Evolutionary conservation across 768 basidiomycete genomes (phyloP).

Genomic region (Boletus speciosus): DNA sequence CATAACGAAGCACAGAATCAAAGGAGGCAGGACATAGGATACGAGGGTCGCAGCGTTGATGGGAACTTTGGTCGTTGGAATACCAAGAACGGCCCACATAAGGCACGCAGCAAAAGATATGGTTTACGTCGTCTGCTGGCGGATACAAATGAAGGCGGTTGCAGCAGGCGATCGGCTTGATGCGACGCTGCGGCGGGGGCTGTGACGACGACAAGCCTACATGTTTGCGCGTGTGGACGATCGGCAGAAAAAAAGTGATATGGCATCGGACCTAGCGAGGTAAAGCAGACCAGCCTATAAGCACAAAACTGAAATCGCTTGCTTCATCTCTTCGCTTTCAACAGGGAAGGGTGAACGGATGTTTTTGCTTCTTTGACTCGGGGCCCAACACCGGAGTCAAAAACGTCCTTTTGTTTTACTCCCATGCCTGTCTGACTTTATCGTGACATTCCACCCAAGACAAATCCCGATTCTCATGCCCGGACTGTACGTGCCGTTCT

Average conservation of each 20-base stretch:
- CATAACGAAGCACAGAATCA: not conserved
- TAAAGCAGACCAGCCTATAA: too few relatives aligned
- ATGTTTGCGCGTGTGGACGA: too few relatives aligned
- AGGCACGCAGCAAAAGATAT: not conserved
- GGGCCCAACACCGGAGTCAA: not conserved
- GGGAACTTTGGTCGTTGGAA: not conserved
- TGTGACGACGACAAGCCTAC: too few relatives aligned
- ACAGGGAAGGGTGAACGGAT: not conserved
- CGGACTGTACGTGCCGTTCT: not conserved
- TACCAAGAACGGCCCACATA: not conserved
- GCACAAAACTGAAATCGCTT: not conserved
- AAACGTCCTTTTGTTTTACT: too few relatives aligned
- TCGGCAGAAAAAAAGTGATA: too few relatives aligned
- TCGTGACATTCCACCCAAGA: not conserved
- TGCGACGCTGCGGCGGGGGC: too few relatives aligned
- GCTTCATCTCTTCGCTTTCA: too few relatives aligned
- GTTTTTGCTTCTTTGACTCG: not conserved
- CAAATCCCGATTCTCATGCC: not conserved
- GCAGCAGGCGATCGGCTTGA: too few relatives aligned
- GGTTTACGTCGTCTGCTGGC: not conserved
- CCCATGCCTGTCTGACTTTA: too few relatives aligned
- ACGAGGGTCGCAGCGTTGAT: not conserved
- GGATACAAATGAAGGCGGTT: too few relatives aligned
- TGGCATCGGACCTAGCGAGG: too few relatives aligned
- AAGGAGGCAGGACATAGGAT: not conserved